Conservation (phyloP, 2,329 filamentous ascomycete genomes). For the Talaromyces rugulosus region DNA sequence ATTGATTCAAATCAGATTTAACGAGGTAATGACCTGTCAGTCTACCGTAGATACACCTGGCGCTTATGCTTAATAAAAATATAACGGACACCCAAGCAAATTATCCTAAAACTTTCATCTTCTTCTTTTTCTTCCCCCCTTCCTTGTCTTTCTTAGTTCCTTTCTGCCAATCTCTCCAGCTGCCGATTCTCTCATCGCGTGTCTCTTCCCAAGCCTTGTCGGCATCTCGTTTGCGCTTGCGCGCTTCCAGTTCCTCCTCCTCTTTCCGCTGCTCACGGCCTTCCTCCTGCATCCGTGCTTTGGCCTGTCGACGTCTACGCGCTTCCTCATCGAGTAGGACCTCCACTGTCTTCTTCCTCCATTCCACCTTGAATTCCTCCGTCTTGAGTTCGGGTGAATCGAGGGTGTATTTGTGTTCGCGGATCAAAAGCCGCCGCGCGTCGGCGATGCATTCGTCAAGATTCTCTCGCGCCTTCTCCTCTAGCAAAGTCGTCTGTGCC, state of each 20-base stretch:
- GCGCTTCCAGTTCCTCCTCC: constrained; percentile 76
- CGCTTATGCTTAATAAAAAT: background rate
- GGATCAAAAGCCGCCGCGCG: constrained; percentile 88
- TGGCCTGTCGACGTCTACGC: constrained; percentile 75
- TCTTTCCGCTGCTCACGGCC: constrained; percentile 80
- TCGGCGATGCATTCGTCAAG: constrained; percentile 96
- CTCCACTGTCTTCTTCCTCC: constrained; percentile 83
- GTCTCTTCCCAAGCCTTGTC: constrained; percentile 95
- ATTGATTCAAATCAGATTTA: background rate
- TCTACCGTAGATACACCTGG: background rate
- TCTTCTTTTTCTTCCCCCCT: constrained; percentile 58
- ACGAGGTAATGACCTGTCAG: background rate
- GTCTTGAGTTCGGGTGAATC: constrained; percentile 81
- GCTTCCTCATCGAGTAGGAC: constrained; percentile 93
- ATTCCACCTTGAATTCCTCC: constrained; percentile 74
- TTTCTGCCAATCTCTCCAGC: constrained; percentile 91
- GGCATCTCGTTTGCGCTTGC: constrained; percentile 84
- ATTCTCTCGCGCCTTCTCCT: constrained; percentile 82
- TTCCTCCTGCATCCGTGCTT: constrained; percentile 95
- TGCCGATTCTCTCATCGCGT: constrained; percentile 83
- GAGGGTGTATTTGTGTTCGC: constrained; percentile 87
- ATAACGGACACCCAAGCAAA: background rate
- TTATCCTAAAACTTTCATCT: constrained; percentile 46
- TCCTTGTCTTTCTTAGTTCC: constrained; percentile 51
- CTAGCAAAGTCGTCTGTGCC: constrained; percentile 83